Percentiles rank a stretch among this genome's conserved stretches.
These are phyloP conservation scores for Pseudocercospora macadamiae DNA, from an alignment of 2,329 filamentous ascomycete genomes.

Conservation along the genomic window DNA sequence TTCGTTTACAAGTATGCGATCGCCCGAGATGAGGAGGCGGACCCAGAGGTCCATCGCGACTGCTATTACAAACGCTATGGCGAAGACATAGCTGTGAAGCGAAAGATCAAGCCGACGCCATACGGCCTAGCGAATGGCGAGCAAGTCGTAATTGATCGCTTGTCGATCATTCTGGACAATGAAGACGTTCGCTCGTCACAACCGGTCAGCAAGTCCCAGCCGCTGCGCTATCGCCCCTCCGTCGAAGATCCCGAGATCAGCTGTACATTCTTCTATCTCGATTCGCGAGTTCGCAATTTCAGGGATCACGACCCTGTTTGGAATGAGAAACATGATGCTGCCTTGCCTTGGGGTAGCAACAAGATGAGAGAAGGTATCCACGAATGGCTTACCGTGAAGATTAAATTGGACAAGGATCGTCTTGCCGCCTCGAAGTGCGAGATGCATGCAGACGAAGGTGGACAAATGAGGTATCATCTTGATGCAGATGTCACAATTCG, in stretches of 20 bases:
- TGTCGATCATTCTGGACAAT: background rate
- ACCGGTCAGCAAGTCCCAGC: background rate
- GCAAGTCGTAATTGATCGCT: background rate
- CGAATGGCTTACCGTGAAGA: background rate
- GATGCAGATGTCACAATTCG: background rate
- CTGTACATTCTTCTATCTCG: background rate
- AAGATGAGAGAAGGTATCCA: background rate
- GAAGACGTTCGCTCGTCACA: background rate
- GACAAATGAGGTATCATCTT: background rate
- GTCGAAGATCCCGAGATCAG: background rate
- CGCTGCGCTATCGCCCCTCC: background rate
- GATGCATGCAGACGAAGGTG: background rate
- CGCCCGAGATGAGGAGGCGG: background rate
- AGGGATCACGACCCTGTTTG: background rate
- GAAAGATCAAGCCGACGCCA: background rate
- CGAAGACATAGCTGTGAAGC: background rate
- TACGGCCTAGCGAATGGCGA: background rate
- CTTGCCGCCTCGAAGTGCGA: background rate
- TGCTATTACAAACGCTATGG: background rate
- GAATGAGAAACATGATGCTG: background rate
- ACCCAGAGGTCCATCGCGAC: background rate
- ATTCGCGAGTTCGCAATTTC: background rate
- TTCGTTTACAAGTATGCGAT: background rate
- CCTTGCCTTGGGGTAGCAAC: background rate
- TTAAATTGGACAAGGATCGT: background rate